A percentile compares a stretch with the other conserved stretches of the same genome.
Conservation (phyloP, 176 grass and related monocot genomes). For the Eragrostis curvula region DNA sequence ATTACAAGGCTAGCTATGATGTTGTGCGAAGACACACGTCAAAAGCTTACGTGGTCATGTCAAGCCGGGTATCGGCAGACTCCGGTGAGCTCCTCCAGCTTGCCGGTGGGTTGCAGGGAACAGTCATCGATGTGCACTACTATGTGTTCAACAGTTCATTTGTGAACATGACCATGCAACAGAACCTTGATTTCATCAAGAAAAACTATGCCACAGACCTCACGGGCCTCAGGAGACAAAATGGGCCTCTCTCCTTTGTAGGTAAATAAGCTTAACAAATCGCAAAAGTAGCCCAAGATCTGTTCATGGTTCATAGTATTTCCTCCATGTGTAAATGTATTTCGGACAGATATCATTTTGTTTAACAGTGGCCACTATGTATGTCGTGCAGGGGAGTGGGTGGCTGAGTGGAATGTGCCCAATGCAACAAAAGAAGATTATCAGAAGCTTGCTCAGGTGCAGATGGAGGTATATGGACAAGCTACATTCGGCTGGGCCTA, state of each 20-base stretch:
- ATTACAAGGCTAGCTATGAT: slow-evolving; percentile 62
- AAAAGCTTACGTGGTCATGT: slow-evolving; percentile 69
- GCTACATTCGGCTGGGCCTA: slow-evolving; percentile 57
- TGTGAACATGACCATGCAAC: slow-evolving; percentile 26
- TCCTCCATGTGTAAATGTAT: too few relatives aligned
- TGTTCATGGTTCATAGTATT: too few relatives aligned
- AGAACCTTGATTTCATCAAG: slow-evolving; percentile 60
- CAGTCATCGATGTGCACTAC: slow-evolving; percentile 66
- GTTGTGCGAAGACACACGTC: slow-evolving; percentile 51
- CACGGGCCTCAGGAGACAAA: neutral
- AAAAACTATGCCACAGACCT: slow-evolving; percentile 22
- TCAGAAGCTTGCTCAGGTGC: slow-evolving; percentile 30
- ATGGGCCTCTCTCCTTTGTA: slow-evolving; percentile 57
- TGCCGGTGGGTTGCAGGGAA: neutral
- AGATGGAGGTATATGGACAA: slow-evolving; percentile 36
- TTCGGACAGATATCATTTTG: too few relatives aligned
- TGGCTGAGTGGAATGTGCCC: slow-evolving; percentile 4
- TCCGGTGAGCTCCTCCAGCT: slow-evolving; percentile 44
- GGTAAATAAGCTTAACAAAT: slow-evolving; percentile 17
- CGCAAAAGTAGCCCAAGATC: too few relatives aligned
- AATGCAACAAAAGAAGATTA: slow-evolving; percentile 10
- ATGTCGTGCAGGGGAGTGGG: slow-evolving; percentile 35
- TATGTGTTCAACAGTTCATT: slow-evolving; percentile 48
- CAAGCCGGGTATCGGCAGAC: slow-evolving; percentile 47
- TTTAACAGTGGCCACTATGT: neutral